Evolutionary conservation across 2,329 filamentous ascomycete genomes (phyloP), one percentile per base, ranked within the genome.

Genomic region (Sporothrix schenckii): DNA sequence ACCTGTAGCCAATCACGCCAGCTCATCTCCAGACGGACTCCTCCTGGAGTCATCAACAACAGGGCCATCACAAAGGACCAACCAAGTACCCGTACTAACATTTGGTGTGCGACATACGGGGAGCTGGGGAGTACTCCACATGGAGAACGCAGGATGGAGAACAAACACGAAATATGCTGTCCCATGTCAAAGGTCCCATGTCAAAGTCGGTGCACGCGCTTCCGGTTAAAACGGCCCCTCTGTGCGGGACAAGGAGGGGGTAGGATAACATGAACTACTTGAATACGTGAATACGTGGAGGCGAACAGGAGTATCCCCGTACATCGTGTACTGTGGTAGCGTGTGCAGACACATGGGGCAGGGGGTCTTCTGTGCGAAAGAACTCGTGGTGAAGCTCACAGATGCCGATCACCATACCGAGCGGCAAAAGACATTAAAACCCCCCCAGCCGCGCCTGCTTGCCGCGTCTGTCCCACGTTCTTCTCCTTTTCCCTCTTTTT

Each of bases 381-480:
- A 24, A 27, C 21, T 47, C 60, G 13, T 11, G 5, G 27, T 30
- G 39, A 50, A 66, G 39, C 52, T 56, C 21, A 52, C 41, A 24
- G 61, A 19, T 16, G 49, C 19, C 16, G 49, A 68, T 68, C 52
- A 24, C 9, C 39, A 16, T 68, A 44, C 19, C 44, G 66, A 34
- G 66, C 66, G 24, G 52, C 49, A 47, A 47, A 34, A 68, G n/a
- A 68, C 39, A 60, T 58, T 21, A 68, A 58, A 60, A 30, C 9
- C 66, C 66, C 66, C 66, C 66, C 66, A 44, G 39, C 52, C 66
- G 66, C 54, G 52, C 66, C 66, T 60, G 39, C 66, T 39, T 68
- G 50, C 27, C 58, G 58, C 58, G 58, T 68, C 44, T 16, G 44
- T 19, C 52, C 66, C 41, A 50, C 61, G 52, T 21, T 27, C n/a